phyloP scores from a whole-genome alignment of 106 monocot species.

The Dioscorea alata region DNA sequence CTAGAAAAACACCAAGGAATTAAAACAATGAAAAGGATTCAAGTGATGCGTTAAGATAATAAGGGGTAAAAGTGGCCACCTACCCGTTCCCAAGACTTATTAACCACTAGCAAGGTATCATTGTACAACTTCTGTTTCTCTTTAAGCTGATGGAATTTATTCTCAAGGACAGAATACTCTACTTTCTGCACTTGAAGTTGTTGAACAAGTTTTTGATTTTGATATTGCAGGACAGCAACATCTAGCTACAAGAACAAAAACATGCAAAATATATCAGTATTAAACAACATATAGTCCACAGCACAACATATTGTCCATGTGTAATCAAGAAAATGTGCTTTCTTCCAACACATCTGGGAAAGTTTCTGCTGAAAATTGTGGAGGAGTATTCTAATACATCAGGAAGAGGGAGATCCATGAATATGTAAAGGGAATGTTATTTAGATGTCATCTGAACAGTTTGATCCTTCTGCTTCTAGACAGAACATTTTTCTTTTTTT shows the following conservation, averaged over 20 bases:
- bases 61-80: neutral
- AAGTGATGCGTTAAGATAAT: neutral
- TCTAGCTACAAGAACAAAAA: slow-evolving; percentile 59
- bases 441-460: too few relatives aligned
- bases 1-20: slow-evolving; percentile 26
- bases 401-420: too few relatives aligned
- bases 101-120: slow-evolving; percentile 45
- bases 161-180: slow-evolving; percentile 62
- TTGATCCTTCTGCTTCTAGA: too few relatives aligned
- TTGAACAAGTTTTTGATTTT: slow-evolving; percentile 92
- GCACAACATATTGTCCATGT: too few relatives aligned
- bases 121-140: slow-evolving; percentile 49
- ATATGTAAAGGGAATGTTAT: too few relatives aligned
- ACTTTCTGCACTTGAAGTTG: slow-evolving; percentile 86
- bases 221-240: slow-evolving; percentile 85
- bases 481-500: too few relatives aligned
- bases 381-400: too few relatives aligned
- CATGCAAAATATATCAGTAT: slow-evolving; percentile 1
- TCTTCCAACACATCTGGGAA: too few relatives aligned
- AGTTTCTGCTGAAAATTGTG: too few relatives aligned
- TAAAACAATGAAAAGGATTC: neutral
- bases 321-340: too few relatives aligned
- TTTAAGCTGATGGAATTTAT: slow-evolving; percentile 57
- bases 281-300: neutral
- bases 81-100: slow-evolving; percentile 69